Evolutionary conservation across 2,329 filamentous ascomycete species (phyloP).

Genomic region (Neocatenulostroma microsporum): DNA sequence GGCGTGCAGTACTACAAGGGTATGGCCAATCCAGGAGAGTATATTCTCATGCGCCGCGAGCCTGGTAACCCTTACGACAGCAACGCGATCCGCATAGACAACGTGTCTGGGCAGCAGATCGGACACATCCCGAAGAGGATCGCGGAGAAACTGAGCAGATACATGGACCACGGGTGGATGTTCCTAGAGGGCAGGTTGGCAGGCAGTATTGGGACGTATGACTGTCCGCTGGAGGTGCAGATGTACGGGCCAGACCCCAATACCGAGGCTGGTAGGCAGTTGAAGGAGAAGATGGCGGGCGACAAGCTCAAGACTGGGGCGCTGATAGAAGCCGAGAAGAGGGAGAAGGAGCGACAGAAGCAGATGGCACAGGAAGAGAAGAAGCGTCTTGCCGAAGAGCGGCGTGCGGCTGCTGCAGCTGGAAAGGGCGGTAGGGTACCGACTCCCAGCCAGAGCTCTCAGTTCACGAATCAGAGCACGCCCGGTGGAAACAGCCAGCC

Average conservation of each 20-base stretch:
- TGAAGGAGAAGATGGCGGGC: constrained; percentile 56
- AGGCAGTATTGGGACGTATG: constrained; percentile 58
- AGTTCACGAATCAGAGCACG: too few relatives aligned
- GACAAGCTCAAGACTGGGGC: constrained; percentile 54
- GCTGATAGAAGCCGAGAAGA: constrained; percentile 33
- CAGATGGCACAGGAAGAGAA: constrained; percentile 15
- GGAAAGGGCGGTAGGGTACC: constrained; percentile 11
- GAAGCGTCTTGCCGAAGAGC: constrained; percentile 20
- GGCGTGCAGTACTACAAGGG: constrained; percentile 57
- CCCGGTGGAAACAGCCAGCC: constrained; percentile 42
- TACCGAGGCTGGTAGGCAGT: constrained; percentile 32
- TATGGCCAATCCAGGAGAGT: constrained; percentile 54
- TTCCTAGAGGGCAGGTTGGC: constrained; percentile 61
- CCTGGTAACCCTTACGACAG: constrained; percentile 56
- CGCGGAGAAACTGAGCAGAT: constrained; percentile 64
- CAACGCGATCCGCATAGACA: constrained; percentile 73
- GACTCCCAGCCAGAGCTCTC: constrained; percentile 5
- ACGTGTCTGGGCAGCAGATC: constrained; percentile 66
- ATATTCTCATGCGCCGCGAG: constrained; percentile 57
- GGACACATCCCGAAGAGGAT: constrained; percentile 65
- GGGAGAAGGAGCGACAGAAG: constrained; percentile 29
- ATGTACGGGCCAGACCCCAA: constrained; percentile 54
- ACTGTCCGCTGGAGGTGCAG: constrained; percentile 63
- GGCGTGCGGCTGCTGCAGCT: constrained; percentile 18
- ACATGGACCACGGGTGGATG: constrained; percentile 55